These are phyloP conservation scores for Wickerhamiella kazuoi DNA, from an alignment of 805 yeast species.

Conservation along the genomic window DNA sequence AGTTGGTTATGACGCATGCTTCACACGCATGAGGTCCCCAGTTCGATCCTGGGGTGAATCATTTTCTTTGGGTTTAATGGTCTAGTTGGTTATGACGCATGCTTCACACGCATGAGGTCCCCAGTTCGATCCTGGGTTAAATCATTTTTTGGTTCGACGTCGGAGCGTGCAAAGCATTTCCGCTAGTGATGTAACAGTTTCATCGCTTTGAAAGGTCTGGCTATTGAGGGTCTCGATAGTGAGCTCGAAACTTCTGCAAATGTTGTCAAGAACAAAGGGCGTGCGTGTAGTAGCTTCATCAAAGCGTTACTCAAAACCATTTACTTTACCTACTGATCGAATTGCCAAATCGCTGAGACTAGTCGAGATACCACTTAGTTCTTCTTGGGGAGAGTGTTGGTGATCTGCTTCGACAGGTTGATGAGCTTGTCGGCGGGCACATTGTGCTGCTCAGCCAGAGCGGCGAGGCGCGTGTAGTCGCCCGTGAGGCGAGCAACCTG, in stretches of 20 bases:
- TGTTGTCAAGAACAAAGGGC: no score
- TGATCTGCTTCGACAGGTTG: constrained; percentile 10
- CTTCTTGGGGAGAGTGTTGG: constrained; percentile 5
- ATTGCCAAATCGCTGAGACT: neutral
- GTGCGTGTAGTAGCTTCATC: neutral
- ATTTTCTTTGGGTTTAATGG: constrained; percentile 1
- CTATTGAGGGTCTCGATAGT: no score
- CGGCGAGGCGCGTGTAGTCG: constrained; percentile 10
- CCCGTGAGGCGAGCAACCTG: constrained; percentile 9
- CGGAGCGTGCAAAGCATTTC: no score
- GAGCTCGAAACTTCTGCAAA: no score
- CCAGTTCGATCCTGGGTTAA: constrained; percentile 8
- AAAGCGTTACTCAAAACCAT: neutral
- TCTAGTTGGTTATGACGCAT: constrained; percentile 3
- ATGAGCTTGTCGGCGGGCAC: constrained; percentile 8
- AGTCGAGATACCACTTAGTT: neutral
- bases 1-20: constrained; percentile 4
- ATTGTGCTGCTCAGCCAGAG: constrained; percentile 9
- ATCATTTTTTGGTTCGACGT: neutral
- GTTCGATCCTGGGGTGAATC: constrained; percentile 7
- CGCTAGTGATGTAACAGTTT: no score
- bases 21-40: constrained; percentile 9
- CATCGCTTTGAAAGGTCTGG: no score
- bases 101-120: constrained; percentile 9
- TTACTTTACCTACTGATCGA: neutral